Percentiles rank a stretch among this genome's conserved stretches.
phyloP scores from a whole-genome alignment of 345 rosid species.

The Sisymbrium irio region DNA sequence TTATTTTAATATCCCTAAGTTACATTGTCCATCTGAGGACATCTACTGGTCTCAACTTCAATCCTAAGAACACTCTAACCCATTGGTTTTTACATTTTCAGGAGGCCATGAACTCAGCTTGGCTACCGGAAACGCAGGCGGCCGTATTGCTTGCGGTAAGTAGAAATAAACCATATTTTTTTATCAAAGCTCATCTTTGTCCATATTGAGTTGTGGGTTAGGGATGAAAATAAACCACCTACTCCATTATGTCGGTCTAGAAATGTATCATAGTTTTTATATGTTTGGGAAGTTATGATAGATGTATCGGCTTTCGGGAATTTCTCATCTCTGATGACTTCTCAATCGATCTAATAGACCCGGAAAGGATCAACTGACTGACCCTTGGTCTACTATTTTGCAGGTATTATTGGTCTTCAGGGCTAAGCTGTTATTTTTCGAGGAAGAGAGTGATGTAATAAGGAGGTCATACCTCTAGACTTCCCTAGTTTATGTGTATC shows the following conservation, averaged over 20 bases:
- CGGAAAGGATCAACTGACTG: not conserved
- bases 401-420: constrained; percentile 40
- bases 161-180: not conserved
- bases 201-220: not conserved
- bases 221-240: not conserved
- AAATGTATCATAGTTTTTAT: not conserved
- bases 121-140: constrained; percentile 89
- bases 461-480: constrained; percentile 15
- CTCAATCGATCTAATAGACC: not conserved
- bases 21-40: not conserved
- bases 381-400: constrained; percentile 2
- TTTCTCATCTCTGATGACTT: not conserved
- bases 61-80: not conserved
- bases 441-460: constrained; percentile 21
- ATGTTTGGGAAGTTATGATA: constrained; percentile 1
- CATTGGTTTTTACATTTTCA: constrained; percentile 34
- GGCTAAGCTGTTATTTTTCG: constrained; percentile 22
- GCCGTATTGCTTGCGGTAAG: constrained; percentile 86
- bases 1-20: not conserved
- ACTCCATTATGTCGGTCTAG: not conserved
- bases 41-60: not conserved
- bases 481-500: constrained; percentile 6
- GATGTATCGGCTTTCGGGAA: not conserved
- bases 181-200: constrained; percentile 1
- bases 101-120: constrained; percentile 96